These are phyloP conservation scores for Fraxinus quadrangulata DNA, from an alignment of 257 asterid species.

Conservation along the genomic window DNA sequence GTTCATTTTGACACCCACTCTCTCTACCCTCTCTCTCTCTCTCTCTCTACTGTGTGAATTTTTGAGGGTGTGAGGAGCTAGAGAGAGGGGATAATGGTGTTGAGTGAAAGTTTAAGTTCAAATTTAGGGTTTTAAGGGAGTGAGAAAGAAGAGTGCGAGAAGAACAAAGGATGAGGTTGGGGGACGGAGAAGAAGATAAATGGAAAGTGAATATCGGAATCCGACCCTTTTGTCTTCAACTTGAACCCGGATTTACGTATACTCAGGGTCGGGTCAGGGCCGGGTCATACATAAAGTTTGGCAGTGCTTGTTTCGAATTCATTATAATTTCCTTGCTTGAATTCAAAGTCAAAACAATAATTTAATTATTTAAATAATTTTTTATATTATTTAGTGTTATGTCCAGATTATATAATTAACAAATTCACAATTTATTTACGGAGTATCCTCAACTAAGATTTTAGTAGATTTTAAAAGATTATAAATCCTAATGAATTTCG, in stretches of 20 bases:
- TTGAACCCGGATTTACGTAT: not conserved
- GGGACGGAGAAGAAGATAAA: slow-evolving; percentile 33
- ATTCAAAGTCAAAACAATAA: too few species aligned
- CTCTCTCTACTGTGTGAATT: slow-evolving; percentile 8
- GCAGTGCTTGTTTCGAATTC: too few species aligned
- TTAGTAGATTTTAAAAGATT: too few species aligned
- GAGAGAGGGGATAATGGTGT: not conserved
- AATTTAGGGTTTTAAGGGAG: slow-evolving; percentile 1
- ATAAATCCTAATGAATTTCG: too few species aligned
- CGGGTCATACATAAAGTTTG: too few species aligned
- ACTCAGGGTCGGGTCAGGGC: too few species aligned
- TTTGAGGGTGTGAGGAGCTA: slow-evolving; percentile 7
- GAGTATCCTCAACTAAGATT: too few species aligned
- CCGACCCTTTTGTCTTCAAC: not conserved
- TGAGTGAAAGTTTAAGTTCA: not conserved
- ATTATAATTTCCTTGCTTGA: too few species aligned
- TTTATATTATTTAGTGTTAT: too few species aligned
- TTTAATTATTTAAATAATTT: too few species aligned
- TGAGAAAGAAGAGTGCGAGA: slow-evolving; percentile 3
- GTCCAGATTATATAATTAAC: too few species aligned
- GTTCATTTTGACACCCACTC: slow-evolving; percentile 28
- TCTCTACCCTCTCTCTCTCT: not conserved
- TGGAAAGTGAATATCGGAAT: not conserved
- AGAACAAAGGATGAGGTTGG: slow-evolving; percentile 7
- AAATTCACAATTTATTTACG: too few species aligned